Evolutionary conservation across 2,329 filamentous ascomycete species (phyloP), one percentile per base, ranked within the genome.

Genomic region (Pochonia chlamydosporia): DNA sequence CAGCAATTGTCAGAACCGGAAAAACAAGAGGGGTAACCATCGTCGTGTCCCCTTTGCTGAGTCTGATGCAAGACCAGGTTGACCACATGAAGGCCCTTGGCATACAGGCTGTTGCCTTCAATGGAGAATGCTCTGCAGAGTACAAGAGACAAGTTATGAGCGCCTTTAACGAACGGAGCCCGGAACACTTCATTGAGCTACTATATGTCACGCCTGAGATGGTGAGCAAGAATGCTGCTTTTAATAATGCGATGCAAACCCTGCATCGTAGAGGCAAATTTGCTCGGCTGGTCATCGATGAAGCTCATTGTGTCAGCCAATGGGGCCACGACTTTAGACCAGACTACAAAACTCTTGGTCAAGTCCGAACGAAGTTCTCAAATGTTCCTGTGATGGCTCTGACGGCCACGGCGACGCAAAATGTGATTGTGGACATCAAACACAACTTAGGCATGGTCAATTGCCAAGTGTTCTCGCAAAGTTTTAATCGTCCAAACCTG

Each of bases 321-420:
- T 99, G 93, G 93, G 93, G 93, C 1, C 93, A 99, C 57, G 93
- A 99, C 64, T 99, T 99, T 63, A 82, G 95, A 40, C 92, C 91
- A 1, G 92, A 97, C 63, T 99, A 99, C 71, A 96, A 96, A 65
- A 79, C 80, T 25, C 73, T 99, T 4, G 89, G 91, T 24, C 76
- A 82, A 49, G 72, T 96, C 37, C 80, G 92, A 42, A 65, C 71
- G 35, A 80, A 78, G 44, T 92, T 92, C 56, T 82, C 84, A 1
- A 79, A 80, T 2, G 87, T 97, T 3, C 93, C 93, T 1, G 77
- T 97, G 35, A 96, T 99, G 81, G 93, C 93, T 3, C 72, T 99
- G 56, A 99, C 93, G 23, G 93, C 93, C 6, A 99, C 93, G 2
- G 93, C 93, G 9, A 99, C 95, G 0, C 79, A 89, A 59, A 92